Percentiles rank a stretch among this genome's conserved stretches.
These are phyloP conservation scores for Globisporangium sylvaticum DNA, from an alignment of 352 stramenopile species.

Conservation along the genomic window DNA sequence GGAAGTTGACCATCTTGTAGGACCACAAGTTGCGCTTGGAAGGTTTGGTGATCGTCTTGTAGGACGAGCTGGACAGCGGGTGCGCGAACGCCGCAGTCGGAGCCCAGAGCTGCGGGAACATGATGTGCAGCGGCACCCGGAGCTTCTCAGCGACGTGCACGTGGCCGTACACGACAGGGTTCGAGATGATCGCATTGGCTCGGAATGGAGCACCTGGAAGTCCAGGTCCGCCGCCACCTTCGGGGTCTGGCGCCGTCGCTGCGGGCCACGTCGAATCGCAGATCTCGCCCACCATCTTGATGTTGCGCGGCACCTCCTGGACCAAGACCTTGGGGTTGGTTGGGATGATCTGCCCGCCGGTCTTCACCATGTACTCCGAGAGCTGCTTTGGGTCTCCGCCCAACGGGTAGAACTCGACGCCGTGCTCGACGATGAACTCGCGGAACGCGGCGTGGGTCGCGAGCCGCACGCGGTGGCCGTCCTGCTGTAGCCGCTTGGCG, in stretches of 20 bases:
- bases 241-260: conserved; percentile 69
- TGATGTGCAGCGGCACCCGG: conserved; percentile 91
- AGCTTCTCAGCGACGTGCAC: conserved; percentile 92
- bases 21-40: conserved; percentile 48
- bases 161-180: conserved; percentile 90
- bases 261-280: conserved; percentile 86
- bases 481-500: conserved; percentile 70
- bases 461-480: conserved; percentile 90
- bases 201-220: conserved; percentile 58
- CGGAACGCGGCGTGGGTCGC: conserved; percentile 89
- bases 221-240: conserved; percentile 52
- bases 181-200: conserved; percentile 93
- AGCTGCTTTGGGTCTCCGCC: conserved; percentile 73
- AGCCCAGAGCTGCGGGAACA: conserved; percentile 91
- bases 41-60: conserved; percentile 67
- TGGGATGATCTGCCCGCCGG: conserved; percentile 69
- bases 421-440: conserved; percentile 68
- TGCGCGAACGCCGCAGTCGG: conserved; percentile 89
- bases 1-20: conserved; percentile 49
- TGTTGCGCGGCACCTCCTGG: conserved; percentile 78
- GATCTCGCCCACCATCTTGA: conserved; percentile 90
- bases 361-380: conserved; percentile 91
- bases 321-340: conserved; percentile 56
- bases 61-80: conserved; percentile 82
- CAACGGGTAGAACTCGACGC: conserved; percentile 78